Base-by-base conservation (phyloP, 306 rosid species). In the Vachellia pachyceras region DNA sequence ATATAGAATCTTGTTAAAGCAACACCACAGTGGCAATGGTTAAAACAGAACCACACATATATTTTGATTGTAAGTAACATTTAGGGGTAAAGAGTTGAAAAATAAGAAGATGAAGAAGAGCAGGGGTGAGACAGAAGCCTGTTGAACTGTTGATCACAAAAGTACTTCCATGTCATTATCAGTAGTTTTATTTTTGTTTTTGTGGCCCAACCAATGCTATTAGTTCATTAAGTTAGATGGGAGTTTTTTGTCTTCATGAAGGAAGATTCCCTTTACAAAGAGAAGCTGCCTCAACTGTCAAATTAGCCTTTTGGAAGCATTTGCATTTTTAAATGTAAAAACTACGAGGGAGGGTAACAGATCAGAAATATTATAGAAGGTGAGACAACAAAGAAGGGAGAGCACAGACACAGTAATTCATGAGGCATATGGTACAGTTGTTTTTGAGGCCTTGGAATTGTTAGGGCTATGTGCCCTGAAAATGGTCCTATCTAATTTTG, bases 391-490 rank as follows among this genome's bases (percentile, higher is more conserved):
- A 81, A 76, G 46, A 46, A 40, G 64, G 81, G 72, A 83, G 33
- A 74, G 57, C 88, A 69, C 80, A 42, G 77, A 50, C 88, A 69
- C 78, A 42, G 44, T 36, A 76, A 80, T n/a, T n/a, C n/a, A n/a
- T n/a, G n/a, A n/a, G n/a, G n/a, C n/a, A n/a, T n/a, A n/a, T n/a
- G n/a, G n/a, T n/a, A 23, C 3, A 63, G 80, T 52, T 58, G 67
- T 83, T 79, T 88, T 90, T 88, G 35, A 76, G 83, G 72, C 55
- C 15, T 78, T 69, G 60, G 75, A 41, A 60, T 74, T 45, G 40
- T 29, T 33, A 29, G 49, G 44, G 44, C n/a, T 72, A 78, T 76
- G 82, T 78, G 54, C 73, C 84, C 79, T 76, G 76, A 72, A 58
- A 61, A 3, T 67, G 64, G 70, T 60, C 68, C 68, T 40, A 17